phyloP scores from a whole-genome alignment of 352 stramenopile species.

The Globisporangium echinulatum region DNA sequence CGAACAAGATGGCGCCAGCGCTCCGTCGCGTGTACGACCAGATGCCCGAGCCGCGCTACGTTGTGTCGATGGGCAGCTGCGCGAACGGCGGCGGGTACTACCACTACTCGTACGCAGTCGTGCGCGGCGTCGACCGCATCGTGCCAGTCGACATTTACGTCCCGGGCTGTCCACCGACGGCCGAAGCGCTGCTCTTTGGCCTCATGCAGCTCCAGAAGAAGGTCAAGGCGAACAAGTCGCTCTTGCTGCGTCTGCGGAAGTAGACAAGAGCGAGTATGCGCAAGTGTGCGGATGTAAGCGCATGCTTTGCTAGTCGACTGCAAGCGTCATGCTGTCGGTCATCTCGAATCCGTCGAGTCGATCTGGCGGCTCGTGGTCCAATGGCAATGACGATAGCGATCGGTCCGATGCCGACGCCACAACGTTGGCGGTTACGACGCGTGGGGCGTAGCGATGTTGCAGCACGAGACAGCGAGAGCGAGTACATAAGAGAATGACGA shows the following conservation, averaged over 20 bases:
- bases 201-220: slow-evolving; percentile 99
- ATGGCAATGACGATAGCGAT: no score
- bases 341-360: no score
- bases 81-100: slow-evolving; percentile 94
- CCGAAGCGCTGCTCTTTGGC: slow-evolving; percentile 97
- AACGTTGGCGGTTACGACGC: no score
- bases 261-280: slow-evolving; percentile 39
- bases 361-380: no score
- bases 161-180: slow-evolving; percentile 97
- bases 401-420: no score
- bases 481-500: no score
- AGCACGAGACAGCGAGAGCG: no score
- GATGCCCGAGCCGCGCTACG: slow-evolving; percentile 98
- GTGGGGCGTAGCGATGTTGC: no score
- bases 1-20: slow-evolving; percentile 99
- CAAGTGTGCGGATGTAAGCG: not conserved
- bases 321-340: no score
- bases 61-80: slow-evolving; percentile 98
- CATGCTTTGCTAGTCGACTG: no score
- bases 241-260: slow-evolving; percentile 95
- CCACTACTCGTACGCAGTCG: slow-evolving; percentile 97
- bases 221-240: slow-evolving; percentile 96
- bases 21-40: slow-evolving; percentile 97
- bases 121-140: slow-evolving; percentile 96
- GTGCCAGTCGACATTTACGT: slow-evolving; percentile 99